Evolutionary conservation across 2,329 filamentous ascomycete species (phyloP).

Genomic region (Calcarisporium arbuscula): DNA sequence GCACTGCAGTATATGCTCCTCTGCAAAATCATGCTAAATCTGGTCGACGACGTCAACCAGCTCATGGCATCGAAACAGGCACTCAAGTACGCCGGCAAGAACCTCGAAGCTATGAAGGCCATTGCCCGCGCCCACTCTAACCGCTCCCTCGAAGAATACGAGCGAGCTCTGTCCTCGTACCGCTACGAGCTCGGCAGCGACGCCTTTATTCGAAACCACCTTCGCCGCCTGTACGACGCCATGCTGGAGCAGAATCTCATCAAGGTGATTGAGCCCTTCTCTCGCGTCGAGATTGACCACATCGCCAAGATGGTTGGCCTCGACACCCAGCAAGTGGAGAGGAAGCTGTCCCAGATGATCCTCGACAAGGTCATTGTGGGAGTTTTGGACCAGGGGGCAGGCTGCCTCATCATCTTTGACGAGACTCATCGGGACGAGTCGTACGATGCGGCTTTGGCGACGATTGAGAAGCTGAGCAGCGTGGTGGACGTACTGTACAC

Average conservation of each 20-base stretch:
- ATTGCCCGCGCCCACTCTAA: slow-evolving; percentile 93
- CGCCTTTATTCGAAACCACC: slow-evolving; percentile 93
- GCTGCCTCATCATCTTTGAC: slow-evolving; percentile 94
- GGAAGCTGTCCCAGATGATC: slow-evolving; percentile 99
- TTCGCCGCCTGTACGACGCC: slow-evolving; percentile 91
- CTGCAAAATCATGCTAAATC: slow-evolving; percentile 99
- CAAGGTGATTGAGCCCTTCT: slow-evolving; percentile 99
- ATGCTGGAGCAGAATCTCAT: slow-evolving; percentile 99
- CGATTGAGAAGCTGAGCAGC: slow-evolving; percentile 93
- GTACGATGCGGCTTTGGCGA: slow-evolving; percentile 89
- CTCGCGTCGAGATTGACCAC: slow-evolving; percentile 91
- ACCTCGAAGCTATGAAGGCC: slow-evolving; percentile 98
- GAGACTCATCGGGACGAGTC: slow-evolving; percentile 89
- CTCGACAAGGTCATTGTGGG: slow-evolving; percentile 98
- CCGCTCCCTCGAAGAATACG: slow-evolving; percentile 94
- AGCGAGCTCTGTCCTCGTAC: slow-evolving; percentile 83
- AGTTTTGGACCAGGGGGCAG: slow-evolving; percentile 94
- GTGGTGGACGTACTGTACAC: slow-evolving; percentile 97
- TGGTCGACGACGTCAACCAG: slow-evolving; percentile 90
- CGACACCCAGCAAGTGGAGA: slow-evolving; percentile 93
- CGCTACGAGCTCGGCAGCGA: slow-evolving; percentile 91
- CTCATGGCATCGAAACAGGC: slow-evolving; percentile 96
- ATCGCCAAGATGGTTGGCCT: slow-evolving; percentile 97
- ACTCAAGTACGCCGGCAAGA: slow-evolving; percentile 90
- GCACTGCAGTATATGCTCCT: slow-evolving; percentile 98